Base-by-base conservation (phyloP, 768 basidiomycete genomes). In the Suillus cothurnatus region DNA sequence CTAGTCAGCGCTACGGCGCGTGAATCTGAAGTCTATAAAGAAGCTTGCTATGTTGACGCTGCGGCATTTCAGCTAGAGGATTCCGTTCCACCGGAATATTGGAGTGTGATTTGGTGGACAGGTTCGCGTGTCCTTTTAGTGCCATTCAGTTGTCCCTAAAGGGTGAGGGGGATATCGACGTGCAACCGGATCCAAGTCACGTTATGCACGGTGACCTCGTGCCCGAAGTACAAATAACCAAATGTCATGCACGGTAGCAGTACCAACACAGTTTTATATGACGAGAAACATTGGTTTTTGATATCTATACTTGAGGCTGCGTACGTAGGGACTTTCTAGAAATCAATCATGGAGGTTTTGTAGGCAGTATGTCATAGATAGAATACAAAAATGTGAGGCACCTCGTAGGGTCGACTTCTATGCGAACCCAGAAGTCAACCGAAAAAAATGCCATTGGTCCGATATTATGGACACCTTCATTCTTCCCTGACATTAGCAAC, bases 371-470 rank as follows among this genome's bases (percentile, higher is more conserved):
- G 8, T 28, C 14, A 62, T 55, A 34, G 6, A n/a, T 34, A 61
- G 6, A 32, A 43, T 60, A 47, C 58, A 62, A 58, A 45, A 39
- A 73, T 87, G 81, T 88, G 61, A 79, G 84, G 77, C 85, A 85
- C 79, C 85, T 87, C 86, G 86, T 88, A 88, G 86, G 86, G 86
- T 80, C 82, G 70, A 74, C 71, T 69, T 75, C 71, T 73, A 79
- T 68, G 65, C 66, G 14, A 67, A 28, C 63, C 17, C 70, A 78
- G 72, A 76, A 81, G 76, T 68, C 79, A 73, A 76, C 86, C 85
- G 86, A 87, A 86, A 84, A 85, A 80, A 85, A 84, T 84, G 83
- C 78, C 81, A n/a, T 64, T 66, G 38, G 57, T 39, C 58, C 26
- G 39, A 21, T 28, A 64, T n/a, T 23, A 23, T 14, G 41, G 19